A percentile compares a stretch with the other conserved stretches of the same genome.
These are phyloP conservation scores for Amaranthus hypochondriacus DNA, from an alignment of 148 eudicot species.

Conservation along the genomic window DNA sequence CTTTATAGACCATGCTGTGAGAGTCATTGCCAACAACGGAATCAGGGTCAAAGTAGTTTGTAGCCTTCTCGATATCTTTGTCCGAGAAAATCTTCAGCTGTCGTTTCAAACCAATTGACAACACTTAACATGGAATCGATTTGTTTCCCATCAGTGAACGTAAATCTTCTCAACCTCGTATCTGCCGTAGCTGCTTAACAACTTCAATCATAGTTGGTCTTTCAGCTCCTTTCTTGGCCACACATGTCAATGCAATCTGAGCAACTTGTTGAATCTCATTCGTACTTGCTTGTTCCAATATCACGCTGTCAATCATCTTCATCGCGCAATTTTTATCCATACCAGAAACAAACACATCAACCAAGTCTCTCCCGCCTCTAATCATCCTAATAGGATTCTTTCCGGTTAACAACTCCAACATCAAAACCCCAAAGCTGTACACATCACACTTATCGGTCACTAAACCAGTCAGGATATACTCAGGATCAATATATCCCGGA, in stretches of 20 bases:
- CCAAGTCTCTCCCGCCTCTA: conserved; percentile 17
- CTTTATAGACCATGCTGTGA: conserved; percentile 14
- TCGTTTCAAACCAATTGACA: too few species aligned
- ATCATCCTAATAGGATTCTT: conserved; percentile 14
- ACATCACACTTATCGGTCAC: conserved; percentile 32
- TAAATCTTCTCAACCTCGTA: background rate
- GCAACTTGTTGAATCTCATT: conserved; percentile 19
- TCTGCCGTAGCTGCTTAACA: conserved; percentile 15
- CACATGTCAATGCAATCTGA: conserved; percentile 22
- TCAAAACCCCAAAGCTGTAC: conserved; percentile 26
- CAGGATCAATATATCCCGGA: conserved; percentile 36
- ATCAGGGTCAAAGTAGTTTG: conserved; percentile 21
- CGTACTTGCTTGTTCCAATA: conserved; percentile 10
- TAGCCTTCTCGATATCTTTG: conserved; percentile 20
- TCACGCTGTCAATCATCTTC: conserved; percentile 21
- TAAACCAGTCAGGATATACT: conserved; percentile 15
- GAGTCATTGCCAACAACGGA: conserved; percentile 10
- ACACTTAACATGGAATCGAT: too few species aligned
- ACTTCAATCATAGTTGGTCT: conserved; percentile 31
- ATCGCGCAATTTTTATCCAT: conserved; percentile 9
- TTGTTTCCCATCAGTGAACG: too few species aligned
- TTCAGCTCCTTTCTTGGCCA: conserved; percentile 21
- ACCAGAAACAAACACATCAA: conserved; percentile 17
- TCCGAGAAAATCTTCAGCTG: conserved; percentile 16
- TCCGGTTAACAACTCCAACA: conserved; percentile 22